These are phyloP conservation scores for Hypomontagnella monticulosa DNA, from an alignment of 495 filamentous ascomycete genomes.

Conservation along the genomic window DNA sequence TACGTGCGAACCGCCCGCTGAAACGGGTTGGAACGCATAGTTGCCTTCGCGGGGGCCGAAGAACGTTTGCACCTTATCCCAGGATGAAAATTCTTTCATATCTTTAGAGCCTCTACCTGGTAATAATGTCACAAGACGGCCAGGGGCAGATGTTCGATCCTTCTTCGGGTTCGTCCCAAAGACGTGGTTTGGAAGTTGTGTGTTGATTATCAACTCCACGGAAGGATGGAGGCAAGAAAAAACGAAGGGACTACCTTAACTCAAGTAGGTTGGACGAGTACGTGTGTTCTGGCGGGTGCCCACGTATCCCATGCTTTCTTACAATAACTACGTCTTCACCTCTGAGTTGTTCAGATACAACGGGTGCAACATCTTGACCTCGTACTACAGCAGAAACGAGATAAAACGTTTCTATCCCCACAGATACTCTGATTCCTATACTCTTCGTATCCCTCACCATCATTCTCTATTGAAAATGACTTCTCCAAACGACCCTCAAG, in stretches of 20 bases:
- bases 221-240: neutral
- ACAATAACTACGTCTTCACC: neutral
- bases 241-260: neutral
- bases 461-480: constrained; percentile 47
- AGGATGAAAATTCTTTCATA: neutral
- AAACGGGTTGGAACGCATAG: constrained; percentile 22
- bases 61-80: constrained; percentile 10
- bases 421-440: neutral
- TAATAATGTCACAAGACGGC: constrained; percentile 2
- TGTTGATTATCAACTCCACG: no score
- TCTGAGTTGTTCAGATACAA: no score
- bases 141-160: constrained; percentile 15
- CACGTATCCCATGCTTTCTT: no score
- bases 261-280: no score
- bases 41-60: neutral
- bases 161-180: neutral
- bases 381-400: constrained; percentile 1
- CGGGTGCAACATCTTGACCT: neutral
- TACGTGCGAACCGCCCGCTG: constrained; percentile 1
- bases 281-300: no score
- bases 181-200: neutral
- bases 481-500: constrained; percentile 55
- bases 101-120: neutral
- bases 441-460: neutral
- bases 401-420: neutral